Base-by-base conservation (phyloP, 2,329 filamentous ascomycete species). In the Fusarium tupiense region DNA sequence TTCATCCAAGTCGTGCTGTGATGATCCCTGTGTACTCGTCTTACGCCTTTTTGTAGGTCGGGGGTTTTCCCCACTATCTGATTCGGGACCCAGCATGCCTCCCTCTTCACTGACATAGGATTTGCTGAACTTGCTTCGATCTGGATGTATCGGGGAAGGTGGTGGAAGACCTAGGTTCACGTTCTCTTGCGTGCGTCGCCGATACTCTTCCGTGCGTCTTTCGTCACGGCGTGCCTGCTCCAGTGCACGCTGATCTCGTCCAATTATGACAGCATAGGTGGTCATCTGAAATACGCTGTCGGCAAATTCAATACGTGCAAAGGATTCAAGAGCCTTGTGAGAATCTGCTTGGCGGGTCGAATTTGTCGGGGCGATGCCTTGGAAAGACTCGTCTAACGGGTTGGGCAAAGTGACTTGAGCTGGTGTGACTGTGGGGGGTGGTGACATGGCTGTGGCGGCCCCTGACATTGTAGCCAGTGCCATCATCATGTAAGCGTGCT, bases 251-350 rank as follows among this genome's bases (percentile, higher is more conserved):
- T 91, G 87, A 81, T 95, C 93, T 69, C 93, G 91, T 62, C 92
- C 93, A 35, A 95, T 89, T 64, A 93, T 89, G 75, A 95, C 88
- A 60, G 89, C 87, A 76, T 91, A 92, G 3, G 92, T 94, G 59
- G 91, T 94, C 90, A 95, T 93, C 82, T 93, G 93, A 81, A 93
- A 95, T 64, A 91, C 88, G 79, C 92, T 92, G 84, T 95, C 93
- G 74, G 89, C 87, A 79, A 95, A 95, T 77, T 91, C 89, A 69
- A 95, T 85, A 60, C 86, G 85, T 49, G 88, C 88, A 79, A 89
- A 90, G 7, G 88, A 89, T 77, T 90, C 87, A 20, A 90, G 81
- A 54, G 82, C 83, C 74, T 86, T 85, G 26, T 82, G 80, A 13
- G 80, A 72, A n/a, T 75, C 80, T 58, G 79, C 74, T 61, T 83